Evolutionary conservation across 495 filamentous ascomycete genomes (phyloP).

Genomic region (Neurospora sp.): DNA sequence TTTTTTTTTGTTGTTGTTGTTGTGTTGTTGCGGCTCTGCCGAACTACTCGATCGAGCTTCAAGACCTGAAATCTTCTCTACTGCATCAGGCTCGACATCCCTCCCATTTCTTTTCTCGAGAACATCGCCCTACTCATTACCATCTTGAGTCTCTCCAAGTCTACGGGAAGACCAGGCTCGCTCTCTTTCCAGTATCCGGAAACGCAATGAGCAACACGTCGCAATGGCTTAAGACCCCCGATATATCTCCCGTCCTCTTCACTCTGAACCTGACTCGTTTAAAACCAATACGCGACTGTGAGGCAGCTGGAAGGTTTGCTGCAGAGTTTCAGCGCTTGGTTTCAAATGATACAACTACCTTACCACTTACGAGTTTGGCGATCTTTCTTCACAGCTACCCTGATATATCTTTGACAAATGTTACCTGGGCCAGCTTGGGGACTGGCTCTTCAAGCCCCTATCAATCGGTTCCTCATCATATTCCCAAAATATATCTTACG

Average conservation of each 20-base stretch:
- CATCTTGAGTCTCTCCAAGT: neutral
- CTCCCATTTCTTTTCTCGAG: neutral
- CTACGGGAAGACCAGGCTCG: neutral
- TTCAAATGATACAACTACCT: neutral
- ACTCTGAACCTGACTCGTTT: neutral
- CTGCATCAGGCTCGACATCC: neutral
- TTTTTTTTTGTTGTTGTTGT: neutral
- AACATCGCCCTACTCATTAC: neutral
- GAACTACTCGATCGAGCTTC: neutral
- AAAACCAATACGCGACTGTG: neutral
- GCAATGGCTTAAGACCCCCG: neutral
- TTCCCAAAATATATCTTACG: neutral
- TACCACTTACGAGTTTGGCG: neutral
- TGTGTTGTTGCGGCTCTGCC: too few relatives aligned
- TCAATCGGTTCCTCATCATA: too few relatives aligned
- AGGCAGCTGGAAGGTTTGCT: neutral
- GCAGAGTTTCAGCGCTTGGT: neutral
- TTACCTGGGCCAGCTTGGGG: neutral
- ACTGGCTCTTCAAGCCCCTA: neutral
- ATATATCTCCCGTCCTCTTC: neutral
- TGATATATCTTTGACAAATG: neutral
- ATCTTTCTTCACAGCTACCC: neutral
- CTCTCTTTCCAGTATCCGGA: neutral
- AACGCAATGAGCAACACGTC: neutral
- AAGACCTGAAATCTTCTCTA: neutral